A percentile compares a stretch with the other conserved stretches of the same genome.
phyloP scores from a whole-genome alignment of 1,284 basidiomycete species.

The Apiotrichum montevideense region DNA sequence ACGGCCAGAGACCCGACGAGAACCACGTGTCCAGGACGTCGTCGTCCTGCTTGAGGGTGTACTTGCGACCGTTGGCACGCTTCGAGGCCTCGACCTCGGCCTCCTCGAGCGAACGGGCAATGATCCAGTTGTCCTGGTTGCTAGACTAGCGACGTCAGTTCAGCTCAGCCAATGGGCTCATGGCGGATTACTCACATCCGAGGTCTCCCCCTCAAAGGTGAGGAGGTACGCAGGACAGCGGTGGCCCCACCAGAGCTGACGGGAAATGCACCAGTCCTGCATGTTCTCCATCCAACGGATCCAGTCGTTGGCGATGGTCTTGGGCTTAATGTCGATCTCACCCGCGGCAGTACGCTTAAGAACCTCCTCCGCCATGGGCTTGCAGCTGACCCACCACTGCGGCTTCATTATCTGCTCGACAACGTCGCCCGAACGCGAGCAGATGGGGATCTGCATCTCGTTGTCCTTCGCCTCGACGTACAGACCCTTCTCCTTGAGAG shows the following conservation, averaged over 20 bases:
- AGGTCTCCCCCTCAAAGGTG: constrained; percentile 64
- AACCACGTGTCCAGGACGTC: constrained; percentile 99
- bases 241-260: constrained; percentile 99
- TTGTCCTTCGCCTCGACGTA: constrained; percentile 93
- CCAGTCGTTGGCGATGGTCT: constrained; percentile 88
- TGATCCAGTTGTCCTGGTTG: constrained; percentile 82
- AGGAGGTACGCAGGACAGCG: constrained; percentile 93
- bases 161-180: not conserved
- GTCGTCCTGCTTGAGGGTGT: constrained; percentile 84
- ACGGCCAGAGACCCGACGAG: constrained; percentile 96
- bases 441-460: constrained; percentile 89
- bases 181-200: constrained; percentile 43
- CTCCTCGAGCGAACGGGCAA: constrained; percentile 73
- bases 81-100: constrained; percentile 70
- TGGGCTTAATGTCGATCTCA: constrained; percentile 76
- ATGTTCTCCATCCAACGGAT: constrained; percentile 93
- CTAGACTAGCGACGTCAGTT: constrained; percentile 31
- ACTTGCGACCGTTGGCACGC: constrained; percentile 65
- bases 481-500: constrained; percentile 75
- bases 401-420: constrained; percentile 96
- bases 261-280: constrained; percentile 99
- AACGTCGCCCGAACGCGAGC: constrained; percentile 88
- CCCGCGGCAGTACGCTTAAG: constrained; percentile 84
- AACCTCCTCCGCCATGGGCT: constrained; percentile 83
- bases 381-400: constrained; percentile 98